Conservation (phyloP, 805 yeast genomes). For the Candida gorgasii region DNA sequence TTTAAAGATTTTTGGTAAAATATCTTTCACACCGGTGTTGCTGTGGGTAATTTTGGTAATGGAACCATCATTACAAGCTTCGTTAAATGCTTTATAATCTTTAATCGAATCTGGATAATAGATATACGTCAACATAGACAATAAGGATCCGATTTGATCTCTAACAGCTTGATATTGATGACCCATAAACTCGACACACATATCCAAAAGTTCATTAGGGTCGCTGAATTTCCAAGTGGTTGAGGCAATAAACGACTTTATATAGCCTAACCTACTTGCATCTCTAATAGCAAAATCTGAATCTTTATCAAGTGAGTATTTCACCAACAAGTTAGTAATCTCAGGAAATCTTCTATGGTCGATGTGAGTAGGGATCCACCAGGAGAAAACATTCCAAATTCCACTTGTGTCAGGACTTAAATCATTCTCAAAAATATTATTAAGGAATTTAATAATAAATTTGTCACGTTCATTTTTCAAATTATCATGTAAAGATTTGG, state of each 20-base stretch:
- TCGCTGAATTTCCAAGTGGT: constrained; percentile 56
- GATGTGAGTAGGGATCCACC: constrained; percentile 69
- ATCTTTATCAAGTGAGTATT: constrained; percentile 47
- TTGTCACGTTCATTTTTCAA: constrained; percentile 42
- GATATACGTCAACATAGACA: constrained; percentile 48
- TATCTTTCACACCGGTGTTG: constrained; percentile 8
- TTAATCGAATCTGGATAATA: constrained; percentile 44
- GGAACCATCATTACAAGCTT: constrained; percentile 29
- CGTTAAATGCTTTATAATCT: constrained; percentile 40
- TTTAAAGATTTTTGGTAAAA: constrained; percentile 46
- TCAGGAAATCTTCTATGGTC: constrained; percentile 68
- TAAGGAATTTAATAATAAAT: constrained; percentile 47
- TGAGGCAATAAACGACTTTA: constrained; percentile 51
- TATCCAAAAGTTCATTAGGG: constrained; percentile 42
- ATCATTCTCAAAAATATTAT: constrained; percentile 50
- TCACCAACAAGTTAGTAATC: constrained; percentile 45
- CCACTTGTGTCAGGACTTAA: constrained; percentile 71
- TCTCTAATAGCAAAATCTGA: constrained; percentile 67
- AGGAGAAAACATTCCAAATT: constrained; percentile 74
- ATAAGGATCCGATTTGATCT: constrained; percentile 60
- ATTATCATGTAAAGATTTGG: constrained; percentile 41
- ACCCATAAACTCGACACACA: constrained; percentile 49
- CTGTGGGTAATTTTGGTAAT: constrained; percentile 28
- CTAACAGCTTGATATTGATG: constrained; percentile 78
- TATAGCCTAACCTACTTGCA: constrained; percentile 57